A percentile compares a stretch with the other conserved stretches of the same genome.
Evolutionary conservation across 768 basidiomycete species (phyloP).

Genomic region (Cantharellus anzutake): DNA sequence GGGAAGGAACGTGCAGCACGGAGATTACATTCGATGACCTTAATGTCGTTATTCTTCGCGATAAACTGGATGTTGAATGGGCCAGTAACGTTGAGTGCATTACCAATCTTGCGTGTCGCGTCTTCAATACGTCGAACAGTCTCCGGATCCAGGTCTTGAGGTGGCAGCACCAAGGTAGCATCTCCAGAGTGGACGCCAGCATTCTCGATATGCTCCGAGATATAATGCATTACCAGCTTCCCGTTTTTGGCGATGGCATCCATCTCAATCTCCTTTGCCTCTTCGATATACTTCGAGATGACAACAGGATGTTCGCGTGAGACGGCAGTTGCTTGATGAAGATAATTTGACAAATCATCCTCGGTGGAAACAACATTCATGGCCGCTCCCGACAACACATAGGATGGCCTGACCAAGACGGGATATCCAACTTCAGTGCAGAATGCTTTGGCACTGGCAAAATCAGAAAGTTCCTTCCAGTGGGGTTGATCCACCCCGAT

Average conservation of each 20-base stretch:
- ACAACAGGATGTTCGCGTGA: conserved; percentile 95
- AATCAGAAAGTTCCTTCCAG: conserved; percentile 93
- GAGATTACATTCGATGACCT: conserved; percentile 98
- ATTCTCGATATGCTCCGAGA: conserved; percentile 98
- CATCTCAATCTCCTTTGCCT: conserved; percentile 99
- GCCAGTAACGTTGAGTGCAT: conserved; percentile 93
- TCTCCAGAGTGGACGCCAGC: conserved; percentile 98
- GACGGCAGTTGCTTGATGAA: conserved; percentile 88
- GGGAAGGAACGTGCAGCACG: conserved; percentile 96
- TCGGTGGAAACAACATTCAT: conserved; percentile 98
- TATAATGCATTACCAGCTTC: conserved; percentile 98
- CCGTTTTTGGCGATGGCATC: conserved; percentile 95
- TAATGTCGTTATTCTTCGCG: conserved; percentile 99
- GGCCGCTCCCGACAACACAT: conserved; percentile 96
- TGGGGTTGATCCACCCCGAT: conserved; percentile 96
- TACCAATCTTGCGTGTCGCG: conserved; percentile 93
- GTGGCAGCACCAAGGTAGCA: conserved; percentile 93
- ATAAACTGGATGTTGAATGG: conserved; percentile 99
- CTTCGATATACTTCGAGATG: conserved; percentile 97
- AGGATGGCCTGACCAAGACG: conserved; percentile 91
- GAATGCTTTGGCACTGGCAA: conserved; percentile 73
- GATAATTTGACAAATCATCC: conserved; percentile 79
- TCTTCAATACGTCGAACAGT: conserved; percentile 93
- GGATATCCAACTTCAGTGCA: conserved; percentile 89
- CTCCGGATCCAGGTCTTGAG: conserved; percentile 92